Base-by-base conservation (phyloP, 2,329 filamentous ascomycete species). In the Cladophialophora psammophila region DNA sequence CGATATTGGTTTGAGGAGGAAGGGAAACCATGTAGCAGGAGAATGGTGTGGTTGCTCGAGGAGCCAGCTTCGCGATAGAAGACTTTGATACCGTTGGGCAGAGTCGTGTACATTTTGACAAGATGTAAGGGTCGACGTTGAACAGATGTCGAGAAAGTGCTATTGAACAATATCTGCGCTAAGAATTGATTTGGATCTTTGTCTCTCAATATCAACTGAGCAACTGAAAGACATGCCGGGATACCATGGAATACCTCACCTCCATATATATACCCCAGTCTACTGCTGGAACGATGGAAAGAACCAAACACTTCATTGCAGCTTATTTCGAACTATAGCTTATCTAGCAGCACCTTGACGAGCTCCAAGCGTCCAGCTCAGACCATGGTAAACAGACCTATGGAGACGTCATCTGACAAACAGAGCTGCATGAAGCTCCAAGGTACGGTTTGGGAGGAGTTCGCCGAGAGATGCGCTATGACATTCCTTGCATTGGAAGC, bases 1-100 rank as follows among this genome's bases (percentile, higher is more conserved):
- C 81, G 78, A 69, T 77, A 84, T 72, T 83, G 79, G 67, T 80
- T 75, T 0, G 81, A 83, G 6, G 81, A 82, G 7, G 80, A 78
- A 2, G 82, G 80, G 67, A 80, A 83, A 64, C 82, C 82, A 61
- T 83, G 81, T 12, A 84, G 78, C 7, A 84, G 77, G 55, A 84
- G 77, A 15, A 84, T 72, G 1, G 77, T 78, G 12, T 81, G 80
- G 2, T 73, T 73, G 42, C 72, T 63, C 2, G 69, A 13, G 9
- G 74, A 64, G 13, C 78, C 79, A 13, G 78, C 74, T 69, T 78
- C 75, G 13, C 79, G 76, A 62, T 80, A 81, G 74, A 80, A 82
- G 63, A 82, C 69, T 6, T 63, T 59, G 68, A 72, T 72, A 40
- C 66, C 66, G n/a, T 71, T 72, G 50, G 66, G 64, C 5, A 72